A percentile compares a stretch with the other conserved stretches of the same genome.
Conservation (phyloP, 257 asterid genomes). For the Solanum etuberosum region DNA sequence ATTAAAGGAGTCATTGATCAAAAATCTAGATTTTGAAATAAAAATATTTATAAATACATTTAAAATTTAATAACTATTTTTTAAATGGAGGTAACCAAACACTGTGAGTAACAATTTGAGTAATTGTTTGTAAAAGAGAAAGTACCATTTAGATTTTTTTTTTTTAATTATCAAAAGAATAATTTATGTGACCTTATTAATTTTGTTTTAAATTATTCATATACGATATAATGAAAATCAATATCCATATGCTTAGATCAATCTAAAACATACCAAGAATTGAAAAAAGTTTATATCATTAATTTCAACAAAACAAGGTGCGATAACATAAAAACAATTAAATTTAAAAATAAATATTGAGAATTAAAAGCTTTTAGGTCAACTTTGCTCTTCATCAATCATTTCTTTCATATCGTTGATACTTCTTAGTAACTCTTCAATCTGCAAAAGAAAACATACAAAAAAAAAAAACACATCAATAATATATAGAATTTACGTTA, state of each 20-base stretch:
- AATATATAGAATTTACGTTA: fast-evolving
- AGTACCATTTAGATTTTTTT: background rate
- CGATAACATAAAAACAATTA: background rate
- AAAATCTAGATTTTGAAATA: background rate
- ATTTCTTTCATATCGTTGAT: background rate
- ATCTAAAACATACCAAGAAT: background rate
- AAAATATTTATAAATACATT: background rate
- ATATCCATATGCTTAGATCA: background rate
- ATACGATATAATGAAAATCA: background rate
- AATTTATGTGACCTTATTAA: background rate
- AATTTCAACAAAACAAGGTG: background rate
- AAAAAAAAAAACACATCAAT: background rate
- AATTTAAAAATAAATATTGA: background rate
- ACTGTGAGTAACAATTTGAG: background rate
- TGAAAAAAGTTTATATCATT: background rate
- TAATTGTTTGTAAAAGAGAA: background rate
- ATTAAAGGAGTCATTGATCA: background rate
- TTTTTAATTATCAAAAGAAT: background rate
- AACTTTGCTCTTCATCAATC: background rate
- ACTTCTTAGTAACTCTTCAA: background rate
- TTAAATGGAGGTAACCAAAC: background rate
- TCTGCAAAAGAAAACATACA: background rate
- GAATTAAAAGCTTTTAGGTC: background rate
- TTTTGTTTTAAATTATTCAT: background rate
- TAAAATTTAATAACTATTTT: background rate